Base-by-base conservation (phyloP, 345 rosid species). In the Geranium rotundifolium region DNA sequence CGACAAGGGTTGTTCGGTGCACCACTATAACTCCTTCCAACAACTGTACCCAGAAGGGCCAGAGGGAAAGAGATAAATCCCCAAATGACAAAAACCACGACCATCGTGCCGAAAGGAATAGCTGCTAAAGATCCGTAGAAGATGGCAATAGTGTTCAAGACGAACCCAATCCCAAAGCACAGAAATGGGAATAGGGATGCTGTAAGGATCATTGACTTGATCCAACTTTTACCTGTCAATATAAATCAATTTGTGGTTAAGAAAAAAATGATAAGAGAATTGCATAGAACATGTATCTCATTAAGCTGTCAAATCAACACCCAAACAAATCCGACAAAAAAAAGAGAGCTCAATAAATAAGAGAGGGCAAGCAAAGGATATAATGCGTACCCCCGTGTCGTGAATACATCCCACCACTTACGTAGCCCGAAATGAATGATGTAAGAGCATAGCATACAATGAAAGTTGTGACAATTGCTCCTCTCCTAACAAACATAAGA, bases 361-460 rank as follows among this genome's bases (percentile, higher is more conserved):
- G 16, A 7, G 15, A 46, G 12, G 52, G 14, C 52, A 46, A 46
- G 14, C 12, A 15, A 69, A 57, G 29, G 54, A 54, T 4, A 69
- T 61, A 49, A 63, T 58, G 31, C 88, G 73, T 79, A 95, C 99
- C 97, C 17, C 99, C 99, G 69, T 85, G 76, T 67, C 97, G 90
- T 46, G 99, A 95, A 78, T 95, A 90, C 97, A 95, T 88, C 57
- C 99, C 99, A 67, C 99, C 99, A 14, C 96, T 95, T 69, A 95
- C 97, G 63, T 95, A 95, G 70, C 99, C 99, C 70, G 99, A 83
- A 65, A 95, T 75, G 69, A 95, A 95, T 52, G 99, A 95, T n/a
- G 97, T 95, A 74, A 95, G 82, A 62, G 99, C 99, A 64, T 95
- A 95, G 68, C 96, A 95, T 37, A 90, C 85, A 59, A 95, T 90